phyloP scores from a whole-genome alignment of 2,329 filamentous ascomycete species.

The Calonectria pseudoreteaudii region DNA sequence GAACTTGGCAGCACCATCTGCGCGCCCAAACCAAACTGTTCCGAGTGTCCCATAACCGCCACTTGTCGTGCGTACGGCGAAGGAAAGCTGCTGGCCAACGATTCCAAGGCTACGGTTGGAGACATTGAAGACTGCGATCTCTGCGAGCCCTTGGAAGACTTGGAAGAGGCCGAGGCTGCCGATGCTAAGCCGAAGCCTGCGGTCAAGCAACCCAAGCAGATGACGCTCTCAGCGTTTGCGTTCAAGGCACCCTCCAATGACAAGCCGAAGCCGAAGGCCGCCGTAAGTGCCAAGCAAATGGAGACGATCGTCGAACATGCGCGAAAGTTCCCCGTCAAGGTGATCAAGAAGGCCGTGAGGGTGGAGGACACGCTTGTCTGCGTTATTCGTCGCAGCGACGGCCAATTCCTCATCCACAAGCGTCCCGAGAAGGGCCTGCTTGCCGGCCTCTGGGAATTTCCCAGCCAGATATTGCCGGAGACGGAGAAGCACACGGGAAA shows the following conservation, averaged over 20 bases:
- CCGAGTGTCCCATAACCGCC: slow-evolving; percentile 60
- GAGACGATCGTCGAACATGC: slow-evolving; percentile 58
- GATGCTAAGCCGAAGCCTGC: slow-evolving; percentile 15
- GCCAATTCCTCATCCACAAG: slow-evolving; percentile 60
- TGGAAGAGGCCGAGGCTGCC: slow-evolving; percentile 30
- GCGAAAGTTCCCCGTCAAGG: slow-evolving; percentile 63
- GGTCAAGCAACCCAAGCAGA: slow-evolving; percentile 42
- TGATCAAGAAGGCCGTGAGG: slow-evolving; percentile 63
- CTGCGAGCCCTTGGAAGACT: slow-evolving; percentile 61
- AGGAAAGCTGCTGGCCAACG: slow-evolving; percentile 49
- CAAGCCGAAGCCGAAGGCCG: slow-evolving; percentile 27
- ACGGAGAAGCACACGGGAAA: slow-evolving; percentile 37
- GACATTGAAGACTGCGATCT: slow-evolving; percentile 67
- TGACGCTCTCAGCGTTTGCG: slow-evolving; percentile 51
- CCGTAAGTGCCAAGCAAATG: slow-evolving; percentile 38
- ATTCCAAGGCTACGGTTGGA: slow-evolving; percentile 31
- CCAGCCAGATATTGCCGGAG: slow-evolving; percentile 54
- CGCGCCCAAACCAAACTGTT: slow-evolving; percentile 69
- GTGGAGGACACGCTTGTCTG: slow-evolving; percentile 66
- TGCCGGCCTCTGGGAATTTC: slow-evolving; percentile 68
- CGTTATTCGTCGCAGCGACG: slow-evolving; percentile 59
- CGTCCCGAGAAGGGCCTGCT: slow-evolving; percentile 66
- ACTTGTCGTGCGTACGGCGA: slow-evolving; percentile 66
- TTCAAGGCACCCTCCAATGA: slow-evolving; percentile 41
- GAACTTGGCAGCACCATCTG: slow-evolving; percentile 74